These are phyloP conservation scores for Paracamarosporium sp. DNA, from an alignment of 2,329 filamentous ascomycete genomes.

Conservation along the genomic window DNA sequence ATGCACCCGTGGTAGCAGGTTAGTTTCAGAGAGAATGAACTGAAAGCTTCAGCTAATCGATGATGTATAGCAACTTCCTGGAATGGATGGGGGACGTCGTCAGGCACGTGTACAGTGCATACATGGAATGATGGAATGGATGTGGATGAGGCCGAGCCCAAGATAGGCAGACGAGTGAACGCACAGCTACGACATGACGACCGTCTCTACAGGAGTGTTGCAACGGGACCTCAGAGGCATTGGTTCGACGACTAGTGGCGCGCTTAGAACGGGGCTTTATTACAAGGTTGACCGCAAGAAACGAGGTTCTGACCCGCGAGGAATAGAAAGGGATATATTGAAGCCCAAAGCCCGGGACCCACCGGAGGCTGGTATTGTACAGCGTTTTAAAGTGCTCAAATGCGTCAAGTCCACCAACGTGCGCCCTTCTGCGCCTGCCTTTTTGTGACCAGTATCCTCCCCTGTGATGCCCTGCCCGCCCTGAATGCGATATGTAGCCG, in stretches of 20 bases:
- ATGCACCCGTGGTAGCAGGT: slow-evolving; percentile 78
- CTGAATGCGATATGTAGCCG: background rate
- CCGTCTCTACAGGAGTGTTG: slow-evolving; percentile 35
- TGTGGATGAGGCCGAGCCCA: slow-evolving; percentile 63
- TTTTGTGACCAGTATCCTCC: background rate
- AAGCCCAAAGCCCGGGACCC: background rate
- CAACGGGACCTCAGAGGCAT: slow-evolving; percentile 26
- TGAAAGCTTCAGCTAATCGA: slow-evolving; percentile 17
- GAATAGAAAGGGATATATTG: slow-evolving; percentile 1
- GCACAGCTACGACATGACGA: slow-evolving; percentile 46
- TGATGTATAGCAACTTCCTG: slow-evolving; percentile 73
- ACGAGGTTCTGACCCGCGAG: background rate
- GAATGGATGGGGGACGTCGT: slow-evolving; percentile 77
- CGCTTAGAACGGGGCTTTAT: background rate
- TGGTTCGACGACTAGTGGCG: slow-evolving; percentile 34
- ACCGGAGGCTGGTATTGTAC: slow-evolving; percentile 1
- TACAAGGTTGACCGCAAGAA: background rate
- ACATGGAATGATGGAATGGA: slow-evolving; percentile 73
- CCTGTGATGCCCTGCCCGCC: background rate
- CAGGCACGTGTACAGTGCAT: slow-evolving; percentile 79
- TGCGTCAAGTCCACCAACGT: slow-evolving; percentile 2
- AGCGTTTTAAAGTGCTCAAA: background rate
- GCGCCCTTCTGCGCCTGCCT: background rate
- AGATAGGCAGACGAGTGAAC: slow-evolving; percentile 44
- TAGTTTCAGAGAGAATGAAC: slow-evolving; percentile 33